Evolutionary conservation across 2,329 filamentous ascomycete genomes (phyloP), one percentile per base, ranked within the genome.

Genomic region (Claviceps sp.): DNA sequence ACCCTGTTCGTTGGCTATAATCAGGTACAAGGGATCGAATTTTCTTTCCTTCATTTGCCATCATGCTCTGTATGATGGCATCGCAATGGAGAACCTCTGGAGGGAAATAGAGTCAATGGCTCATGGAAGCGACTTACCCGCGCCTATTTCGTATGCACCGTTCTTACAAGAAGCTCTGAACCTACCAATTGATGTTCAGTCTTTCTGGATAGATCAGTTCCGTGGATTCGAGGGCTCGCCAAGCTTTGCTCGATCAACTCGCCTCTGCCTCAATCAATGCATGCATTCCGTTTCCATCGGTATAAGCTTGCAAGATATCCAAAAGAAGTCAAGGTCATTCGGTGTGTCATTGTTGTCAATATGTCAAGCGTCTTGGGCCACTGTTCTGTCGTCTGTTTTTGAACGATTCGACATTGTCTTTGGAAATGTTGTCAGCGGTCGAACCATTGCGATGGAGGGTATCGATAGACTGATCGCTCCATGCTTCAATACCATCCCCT

Each of bases 401-500:
- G 64, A 72, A 1, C 69, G 71, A 5, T 63, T 70, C 0, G 89
- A 95, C 60, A 60, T 95, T 5, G 93, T 87, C 63, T 95, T 96
- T 61, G 90, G 91, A 0, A 93, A 88, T 59, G 84, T 96, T 2
- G 77, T 91, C 52, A 90, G 81, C 61, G 89, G 90, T 1, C 81
- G 90, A 7, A 84, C 82, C 0, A 63, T 87, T 9, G 68, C 79
- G 0, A 65, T 90, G 2, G 75, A 84, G 5, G 78, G 76, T 0
- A 71, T 91, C 11, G 82, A 90, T 40, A 72, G 75, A 4, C 76
- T 95, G 5, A 78, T 94, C n/a, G 89, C 87, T 0, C 90, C 90
- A 0, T 95, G 89, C 63, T 95, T 96, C 72, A 96, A 95, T 62
- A 95, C 90, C 0, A 68, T 95, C 13, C 89, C 90, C 0, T 62